These are phyloP conservation scores for Cryoendolithus antarcticus DNA, from an alignment of 2,329 filamentous ascomycete species.

Conservation along the genomic window DNA sequence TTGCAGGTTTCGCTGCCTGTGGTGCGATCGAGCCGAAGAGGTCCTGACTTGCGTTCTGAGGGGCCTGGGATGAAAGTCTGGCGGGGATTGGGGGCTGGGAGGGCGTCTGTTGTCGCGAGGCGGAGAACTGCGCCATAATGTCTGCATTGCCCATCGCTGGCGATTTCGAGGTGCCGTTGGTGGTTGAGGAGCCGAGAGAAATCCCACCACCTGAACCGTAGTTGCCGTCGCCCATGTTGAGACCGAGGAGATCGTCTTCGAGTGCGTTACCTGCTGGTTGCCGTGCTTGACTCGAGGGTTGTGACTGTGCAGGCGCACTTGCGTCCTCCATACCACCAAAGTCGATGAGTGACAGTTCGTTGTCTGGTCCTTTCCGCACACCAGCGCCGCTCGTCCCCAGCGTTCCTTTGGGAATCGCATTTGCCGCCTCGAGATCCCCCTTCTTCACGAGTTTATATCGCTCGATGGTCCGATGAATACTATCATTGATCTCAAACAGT, in stretches of 20 bases:
- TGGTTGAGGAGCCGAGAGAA: constrained; percentile 47
- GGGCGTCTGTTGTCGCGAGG: constrained; percentile 10
- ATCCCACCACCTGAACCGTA: constrained; percentile 72
- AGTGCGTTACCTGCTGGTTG: constrained; percentile 50
- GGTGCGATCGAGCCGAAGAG: constrained; percentile 42
- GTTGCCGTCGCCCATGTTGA: constrained; percentile 62
- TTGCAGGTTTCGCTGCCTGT: constrained; percentile 36
- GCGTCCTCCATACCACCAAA: constrained; percentile 59
- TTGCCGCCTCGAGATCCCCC: constrained; percentile 74
- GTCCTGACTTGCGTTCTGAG: constrained; percentile 41
- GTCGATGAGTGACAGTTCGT: constrained; percentile 88
- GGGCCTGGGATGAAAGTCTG: constrained; percentile 16
- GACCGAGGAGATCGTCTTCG: constrained; percentile 80
- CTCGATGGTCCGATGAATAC: constrained; percentile 93
- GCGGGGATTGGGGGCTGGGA: constrained; percentile 8
- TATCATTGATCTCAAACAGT: constrained; percentile 94
- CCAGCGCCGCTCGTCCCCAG: constrained; percentile 53
- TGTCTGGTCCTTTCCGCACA: constrained; percentile 52
- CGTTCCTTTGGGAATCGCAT: constrained; percentile 72
- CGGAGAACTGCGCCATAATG: constrained; percentile 24
- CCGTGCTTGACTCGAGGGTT: constrained; percentile 23
- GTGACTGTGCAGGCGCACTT: constrained; percentile 23
- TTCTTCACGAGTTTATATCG: constrained; percentile 93
- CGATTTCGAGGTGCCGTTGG: constrained; percentile 21
- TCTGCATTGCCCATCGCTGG: constrained; percentile 18